phyloP scores from a whole-genome alignment of 768 basidiomycete species.

The Pleurotus giganteus region DNA sequence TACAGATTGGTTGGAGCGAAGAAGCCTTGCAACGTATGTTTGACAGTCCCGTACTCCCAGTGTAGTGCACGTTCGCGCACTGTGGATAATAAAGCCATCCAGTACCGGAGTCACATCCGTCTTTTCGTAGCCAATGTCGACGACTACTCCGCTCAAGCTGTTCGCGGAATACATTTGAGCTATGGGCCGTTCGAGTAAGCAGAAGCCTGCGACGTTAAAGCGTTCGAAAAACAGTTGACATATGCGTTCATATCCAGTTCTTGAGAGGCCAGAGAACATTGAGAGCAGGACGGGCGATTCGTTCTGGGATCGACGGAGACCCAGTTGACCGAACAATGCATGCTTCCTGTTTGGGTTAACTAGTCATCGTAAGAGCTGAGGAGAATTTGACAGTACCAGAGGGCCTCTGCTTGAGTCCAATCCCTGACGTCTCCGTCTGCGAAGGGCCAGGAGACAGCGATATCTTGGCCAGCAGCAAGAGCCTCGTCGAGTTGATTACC shows the following conservation, averaged over 20 bases:
- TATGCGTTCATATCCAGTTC: constrained; percentile 65
- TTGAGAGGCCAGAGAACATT: constrained; percentile 62
- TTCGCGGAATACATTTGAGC: constrained; percentile 81
- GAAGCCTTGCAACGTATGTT: constrained; percentile 68
- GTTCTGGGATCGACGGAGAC: constrained; percentile 79
- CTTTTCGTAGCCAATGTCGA: constrained; percentile 76
- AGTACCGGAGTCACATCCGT: constrained; percentile 79
- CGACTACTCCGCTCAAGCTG: constrained; percentile 67
- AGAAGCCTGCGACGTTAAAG: constrained; percentile 84
- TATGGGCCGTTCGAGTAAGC: constrained; percentile 79
- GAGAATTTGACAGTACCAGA: constrained; percentile 56
- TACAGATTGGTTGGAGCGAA: constrained; percentile 68
- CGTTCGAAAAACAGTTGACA: constrained; percentile 90
- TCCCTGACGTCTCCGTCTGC: constrained; percentile 68
- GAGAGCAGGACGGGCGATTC: constrained; percentile 84
- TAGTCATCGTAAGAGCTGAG: neutral
- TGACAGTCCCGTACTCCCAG: constrained; percentile 75
- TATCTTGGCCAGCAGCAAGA: constrained; percentile 66
- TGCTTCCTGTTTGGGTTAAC: constrained; percentile 63
- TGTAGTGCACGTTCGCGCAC: constrained; percentile 51
- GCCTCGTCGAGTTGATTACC: constrained; percentile 81
- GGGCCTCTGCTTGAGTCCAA: constrained; percentile 84
- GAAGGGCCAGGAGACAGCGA: constrained; percentile 82
- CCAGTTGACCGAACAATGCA: constrained; percentile 70
- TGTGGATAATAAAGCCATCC: constrained; percentile 64